These are phyloP conservation scores for Pelargonium fulgidum DNA, from an alignment of 441 rosid species.

Conservation along the genomic window DNA sequence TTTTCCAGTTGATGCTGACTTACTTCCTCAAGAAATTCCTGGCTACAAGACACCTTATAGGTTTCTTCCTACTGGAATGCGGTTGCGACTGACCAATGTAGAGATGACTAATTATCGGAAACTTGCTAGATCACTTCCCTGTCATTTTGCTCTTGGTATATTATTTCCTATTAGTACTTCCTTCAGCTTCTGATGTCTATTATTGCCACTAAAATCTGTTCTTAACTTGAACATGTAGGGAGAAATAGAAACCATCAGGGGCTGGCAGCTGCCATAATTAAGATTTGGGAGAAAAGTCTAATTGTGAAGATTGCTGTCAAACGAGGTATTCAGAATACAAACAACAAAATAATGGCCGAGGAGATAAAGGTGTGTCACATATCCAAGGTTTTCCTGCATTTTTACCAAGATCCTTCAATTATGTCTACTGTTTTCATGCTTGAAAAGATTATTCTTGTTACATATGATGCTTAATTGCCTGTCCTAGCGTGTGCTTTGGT, in stretches of 20 bases:
- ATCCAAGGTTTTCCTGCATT: not conserved
- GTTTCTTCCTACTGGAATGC: slow-evolving; percentile 92
- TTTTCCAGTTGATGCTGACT: slow-evolving; percentile 91
- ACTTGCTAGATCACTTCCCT: slow-evolving; percentile 80
- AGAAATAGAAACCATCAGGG: slow-evolving; percentile 98
- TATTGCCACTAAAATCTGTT: slow-evolving; percentile 17
- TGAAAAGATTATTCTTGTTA: not conserved
- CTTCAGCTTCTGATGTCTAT: slow-evolving; percentile 17
- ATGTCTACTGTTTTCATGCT: slow-evolving; percentile 9
- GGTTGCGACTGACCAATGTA: slow-evolving; percentile 80
- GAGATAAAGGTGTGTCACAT: slow-evolving; percentile 65
- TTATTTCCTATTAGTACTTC: slow-evolving; percentile 17
- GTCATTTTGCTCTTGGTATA: slow-evolving; percentile 96
- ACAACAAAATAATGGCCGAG: slow-evolving; percentile 94
- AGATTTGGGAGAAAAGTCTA: slow-evolving; percentile 89
- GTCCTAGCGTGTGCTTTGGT: not conserved
- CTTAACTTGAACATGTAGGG: slow-evolving; percentile 42
- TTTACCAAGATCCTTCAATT: slow-evolving; percentile 7
- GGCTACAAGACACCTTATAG: slow-evolving; percentile 88
- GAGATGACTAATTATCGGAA: slow-evolving; percentile 92
- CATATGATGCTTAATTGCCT: not conserved
- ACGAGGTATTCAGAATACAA: slow-evolving; percentile 94
- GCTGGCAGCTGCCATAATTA: slow-evolving; percentile 73
- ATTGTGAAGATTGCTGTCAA: slow-evolving; percentile 89
- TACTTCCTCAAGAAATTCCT: slow-evolving; percentile 71